These are phyloP conservation scores for Decorospora gaudefroyi DNA, from an alignment of 2,329 filamentous ascomycete genomes.

Conservation along the genomic window DNA sequence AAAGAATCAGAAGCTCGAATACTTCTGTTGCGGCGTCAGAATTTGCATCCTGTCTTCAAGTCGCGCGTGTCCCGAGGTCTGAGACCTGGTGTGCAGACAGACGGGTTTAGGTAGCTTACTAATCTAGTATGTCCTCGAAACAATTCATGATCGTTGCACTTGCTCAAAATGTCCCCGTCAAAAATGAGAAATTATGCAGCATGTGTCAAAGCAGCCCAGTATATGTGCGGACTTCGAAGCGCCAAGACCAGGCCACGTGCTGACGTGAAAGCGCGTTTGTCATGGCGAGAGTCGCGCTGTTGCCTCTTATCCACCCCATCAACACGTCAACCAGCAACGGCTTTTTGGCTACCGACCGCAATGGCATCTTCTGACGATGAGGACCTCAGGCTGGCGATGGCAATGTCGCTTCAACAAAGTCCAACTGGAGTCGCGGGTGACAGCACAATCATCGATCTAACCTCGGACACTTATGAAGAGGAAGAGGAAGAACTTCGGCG, in stretches of 20 bases:
- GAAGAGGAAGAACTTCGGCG: conserved; percentile 31
- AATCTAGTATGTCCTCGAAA: too few species aligned
- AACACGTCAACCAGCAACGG: conserved; percentile 9
- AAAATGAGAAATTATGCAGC: too few species aligned
- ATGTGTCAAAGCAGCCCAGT: too few species aligned
- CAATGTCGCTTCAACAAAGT: conserved; percentile 36
- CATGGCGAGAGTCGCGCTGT: background rate
- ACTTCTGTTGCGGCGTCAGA: too few species aligned
- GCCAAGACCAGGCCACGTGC: conserved; percentile 25
- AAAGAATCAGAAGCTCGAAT: too few species aligned
- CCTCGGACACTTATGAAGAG: conserved; percentile 23
- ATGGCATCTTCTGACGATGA: conserved; percentile 41
- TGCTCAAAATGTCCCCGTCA: too few species aligned
- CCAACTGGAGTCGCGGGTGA: background rate
- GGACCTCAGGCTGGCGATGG: conserved; percentile 35
- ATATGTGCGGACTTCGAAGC: background rate
- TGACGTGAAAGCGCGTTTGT: conserved; percentile 25
- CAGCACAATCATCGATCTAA: conserved; percentile 21
- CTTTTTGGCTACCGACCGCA: conserved; percentile 3
- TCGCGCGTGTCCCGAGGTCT: too few species aligned
- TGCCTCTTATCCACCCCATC: conserved; percentile 3
- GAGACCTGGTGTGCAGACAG: too few species aligned
- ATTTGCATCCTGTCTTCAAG: too few species aligned
- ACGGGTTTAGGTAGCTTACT: too few species aligned
- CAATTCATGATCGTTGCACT: too few species aligned